Evolutionary conservation across 1,284 basidiomycete species (phyloP).

Genomic region (Stereum hirsutum): DNA sequence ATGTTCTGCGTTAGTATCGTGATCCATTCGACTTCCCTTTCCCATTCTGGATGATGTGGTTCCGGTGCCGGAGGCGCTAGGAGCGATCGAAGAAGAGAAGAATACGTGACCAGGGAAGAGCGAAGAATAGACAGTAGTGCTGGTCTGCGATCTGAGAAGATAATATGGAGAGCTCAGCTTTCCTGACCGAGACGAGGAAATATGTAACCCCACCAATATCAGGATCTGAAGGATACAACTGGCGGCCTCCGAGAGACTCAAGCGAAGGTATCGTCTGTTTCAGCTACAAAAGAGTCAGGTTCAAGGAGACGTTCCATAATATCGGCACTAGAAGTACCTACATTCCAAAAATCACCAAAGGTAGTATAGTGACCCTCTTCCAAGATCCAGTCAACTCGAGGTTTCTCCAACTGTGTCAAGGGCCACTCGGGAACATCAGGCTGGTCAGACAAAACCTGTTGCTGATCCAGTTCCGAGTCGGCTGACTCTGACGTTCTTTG

Average conservation of each 20-base stretch:
- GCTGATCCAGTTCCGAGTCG: slow-evolving; percentile 39
- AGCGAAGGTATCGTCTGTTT: slow-evolving; percentile 70
- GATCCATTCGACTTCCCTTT: slow-evolving; percentile 65
- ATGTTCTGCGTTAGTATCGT: slow-evolving; percentile 67
- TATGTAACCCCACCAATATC: slow-evolving; percentile 39
- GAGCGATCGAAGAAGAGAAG: slow-evolving; percentile 50
- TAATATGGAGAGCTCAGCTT: slow-evolving; percentile 1
- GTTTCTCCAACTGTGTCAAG: slow-evolving; percentile 63
- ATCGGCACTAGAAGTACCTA: slow-evolving; percentile 23
- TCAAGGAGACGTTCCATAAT: background rate
- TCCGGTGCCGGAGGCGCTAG: slow-evolving; percentile 51
- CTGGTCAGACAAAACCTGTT: slow-evolving; percentile 55
- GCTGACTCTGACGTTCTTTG: slow-evolving; percentile 33
- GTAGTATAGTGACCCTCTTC: slow-evolving; percentile 62
- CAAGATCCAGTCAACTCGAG: slow-evolving; percentile 73
- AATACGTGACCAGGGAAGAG: slow-evolving; percentile 66
- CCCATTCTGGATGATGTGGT: slow-evolving; percentile 55
- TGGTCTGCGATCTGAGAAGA: slow-evolving; percentile 54
- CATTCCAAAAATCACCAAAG: slow-evolving; percentile 78
- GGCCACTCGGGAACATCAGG: slow-evolving; percentile 65
- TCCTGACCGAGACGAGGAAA: background rate
- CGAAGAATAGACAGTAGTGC: slow-evolving; percentile 56
- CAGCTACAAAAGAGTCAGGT: slow-evolving; percentile 31
- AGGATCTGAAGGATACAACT: slow-evolving; percentile 65
- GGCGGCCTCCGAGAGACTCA: slow-evolving; percentile 59